Percentiles rank a stretch among this genome's conserved stretches.
Conservation (phyloP, 2,329 filamentous ascomycete genomes). For the Botryosphaeria dothidea region DNA sequence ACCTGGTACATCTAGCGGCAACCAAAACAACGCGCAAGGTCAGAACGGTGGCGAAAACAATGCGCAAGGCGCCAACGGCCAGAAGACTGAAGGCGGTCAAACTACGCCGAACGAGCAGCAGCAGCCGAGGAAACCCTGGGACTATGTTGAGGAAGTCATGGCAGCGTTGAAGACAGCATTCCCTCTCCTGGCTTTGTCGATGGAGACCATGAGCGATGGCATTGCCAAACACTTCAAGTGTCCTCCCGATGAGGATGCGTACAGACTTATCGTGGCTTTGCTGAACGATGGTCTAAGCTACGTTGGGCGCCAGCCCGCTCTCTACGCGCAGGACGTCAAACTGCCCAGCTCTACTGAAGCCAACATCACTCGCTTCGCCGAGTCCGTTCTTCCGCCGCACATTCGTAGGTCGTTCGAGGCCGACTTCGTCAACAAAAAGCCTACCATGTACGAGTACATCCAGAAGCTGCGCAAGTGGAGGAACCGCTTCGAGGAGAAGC, state of each 20-base stretch:
- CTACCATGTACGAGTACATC: conserved; percentile 98
- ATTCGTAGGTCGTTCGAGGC: conserved; percentile 95
- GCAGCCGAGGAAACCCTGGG: conserved; percentile 78
- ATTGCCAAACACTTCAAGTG: conserved; percentile 99
- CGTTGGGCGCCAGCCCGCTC: conserved; percentile 80
- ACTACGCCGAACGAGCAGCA: conserved; percentile 32
- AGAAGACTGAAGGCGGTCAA: conserved; percentile 40
- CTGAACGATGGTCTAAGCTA: conserved; percentile 95
- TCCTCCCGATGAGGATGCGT: conserved; percentile 95
- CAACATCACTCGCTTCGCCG: conserved; percentile 94
- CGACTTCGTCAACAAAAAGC: conserved; percentile 95
- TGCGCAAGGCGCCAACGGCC: conserved; percentile 56
- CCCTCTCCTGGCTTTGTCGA: conserved; percentile 89
- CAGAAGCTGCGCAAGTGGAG: conserved; percentile 94
- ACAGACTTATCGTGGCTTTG: conserved; percentile 93
- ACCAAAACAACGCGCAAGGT: conserved; percentile 25
- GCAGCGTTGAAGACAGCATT: conserved; percentile 95
- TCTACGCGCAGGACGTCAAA: conserved; percentile 89
- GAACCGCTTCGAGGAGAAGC: conserved; percentile 96
- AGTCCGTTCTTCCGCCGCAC: conserved; percentile 91
- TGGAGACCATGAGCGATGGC: conserved; percentile 99
- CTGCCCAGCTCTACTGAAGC: conserved; percentile 86
- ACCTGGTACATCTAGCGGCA: background rate
- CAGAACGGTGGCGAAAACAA: conserved; percentile 24
- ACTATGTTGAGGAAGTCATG: conserved; percentile 94